A percentile compares a stretch with the other conserved stretches of the same genome.
Conservation (phyloP, 495 filamentous ascomycete species). For the Trichoderma asperelloides region DNA sequence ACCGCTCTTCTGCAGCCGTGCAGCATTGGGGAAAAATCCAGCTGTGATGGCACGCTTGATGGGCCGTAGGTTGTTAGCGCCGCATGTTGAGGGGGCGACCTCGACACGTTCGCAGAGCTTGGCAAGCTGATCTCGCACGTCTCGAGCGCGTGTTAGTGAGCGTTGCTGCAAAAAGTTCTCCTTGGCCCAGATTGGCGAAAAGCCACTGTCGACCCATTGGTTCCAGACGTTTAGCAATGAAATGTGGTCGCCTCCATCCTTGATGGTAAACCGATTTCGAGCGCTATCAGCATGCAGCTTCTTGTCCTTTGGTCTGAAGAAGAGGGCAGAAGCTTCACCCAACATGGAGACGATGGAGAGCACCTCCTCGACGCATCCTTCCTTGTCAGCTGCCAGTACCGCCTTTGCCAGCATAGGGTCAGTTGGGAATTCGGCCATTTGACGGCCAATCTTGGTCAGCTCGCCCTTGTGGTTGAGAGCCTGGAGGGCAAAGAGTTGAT, state of each 20-base stretch:
- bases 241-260: conserved; percentile 86
- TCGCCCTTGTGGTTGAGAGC: conserved; percentile 85
- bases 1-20: conserved; percentile 72
- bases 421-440: conserved; percentile 95
- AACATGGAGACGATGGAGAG: conserved; percentile 94
- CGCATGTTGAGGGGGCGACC: conserved; percentile 61
- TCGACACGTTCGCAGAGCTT: conserved; percentile 93
- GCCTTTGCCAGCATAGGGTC: conserved; percentile 90
- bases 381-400: conserved; percentile 79
- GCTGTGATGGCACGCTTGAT: conserved; percentile 83
- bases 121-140: conserved; percentile 89
- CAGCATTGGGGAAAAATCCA: conserved; percentile 94
- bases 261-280: conserved; percentile 82
- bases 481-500: conserved; percentile 86
- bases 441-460: conserved; percentile 82
- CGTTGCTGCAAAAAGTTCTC: conserved; percentile 95
- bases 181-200: conserved; percentile 75
- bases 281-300: conserved; percentile 93
- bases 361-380: conserved; percentile 89
- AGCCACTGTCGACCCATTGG: conserved; percentile 92
- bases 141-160: conserved; percentile 73
- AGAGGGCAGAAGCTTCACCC: conserved; percentile 76
- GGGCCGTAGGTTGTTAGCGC: conserved; percentile 59
- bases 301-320: conserved; percentile 96
- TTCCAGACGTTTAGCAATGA: conserved; percentile 95